These are phyloP conservation scores for Hyaloperonospora brassicae DNA, from an alignment of 352 stramenopile genomes.

Conservation along the genomic window DNA sequence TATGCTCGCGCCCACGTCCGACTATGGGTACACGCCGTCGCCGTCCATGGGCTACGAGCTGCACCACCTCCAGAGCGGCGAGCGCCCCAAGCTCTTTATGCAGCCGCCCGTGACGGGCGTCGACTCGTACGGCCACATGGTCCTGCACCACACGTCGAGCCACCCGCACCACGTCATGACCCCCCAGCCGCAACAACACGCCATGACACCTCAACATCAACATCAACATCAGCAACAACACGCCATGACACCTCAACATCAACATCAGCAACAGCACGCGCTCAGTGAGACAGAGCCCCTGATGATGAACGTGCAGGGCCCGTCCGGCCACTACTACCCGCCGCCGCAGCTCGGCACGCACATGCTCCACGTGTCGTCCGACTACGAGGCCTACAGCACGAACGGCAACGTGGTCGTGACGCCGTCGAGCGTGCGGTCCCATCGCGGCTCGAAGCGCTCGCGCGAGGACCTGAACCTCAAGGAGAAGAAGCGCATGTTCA, in stretches of 20 bases:
- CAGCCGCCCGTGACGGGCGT: conserved; percentile 21
- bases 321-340: conserved; percentile 36
- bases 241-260: no score
- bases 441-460: conserved; percentile 44
- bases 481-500: conserved; percentile 87
- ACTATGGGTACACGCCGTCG: conserved; percentile 44
- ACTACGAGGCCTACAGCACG: conserved; percentile 39
- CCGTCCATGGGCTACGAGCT: conserved; percentile 23
- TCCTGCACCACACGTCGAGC: conserved; percentile 36
- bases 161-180: conserved; percentile 39
- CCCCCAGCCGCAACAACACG: conserved; percentile 20
- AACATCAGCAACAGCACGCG: no score
- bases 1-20: conserved; percentile 33
- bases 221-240: no score
- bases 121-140: conserved; percentile 36
- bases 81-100: conserved; percentile 57
- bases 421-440: conserved; percentile 29
- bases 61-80: conserved; percentile 40
- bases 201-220: conserved; percentile 16
- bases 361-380: conserved; percentile 54
- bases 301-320: conserved; percentile 43
- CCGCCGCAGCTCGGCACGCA: conserved; percentile 31
- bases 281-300: conserved; percentile 42
- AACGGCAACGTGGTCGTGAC: conserved; percentile 30
- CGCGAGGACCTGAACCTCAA: conserved; percentile 78